Conservation (phyloP, 2,329 filamentous ascomycete species). For the Talaromyces sp. region DNA sequence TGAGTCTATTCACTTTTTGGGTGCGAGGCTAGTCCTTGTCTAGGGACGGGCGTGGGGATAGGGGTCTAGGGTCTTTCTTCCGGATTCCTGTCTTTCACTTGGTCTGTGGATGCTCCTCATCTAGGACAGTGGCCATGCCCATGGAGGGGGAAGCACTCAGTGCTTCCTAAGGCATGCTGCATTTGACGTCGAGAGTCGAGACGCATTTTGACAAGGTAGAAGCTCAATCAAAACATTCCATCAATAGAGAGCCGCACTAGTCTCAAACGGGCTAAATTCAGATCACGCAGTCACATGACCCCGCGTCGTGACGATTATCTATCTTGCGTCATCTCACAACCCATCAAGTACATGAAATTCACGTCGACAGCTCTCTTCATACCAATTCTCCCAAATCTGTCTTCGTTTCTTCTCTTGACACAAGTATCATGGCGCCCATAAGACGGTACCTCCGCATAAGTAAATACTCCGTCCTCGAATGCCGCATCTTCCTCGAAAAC, state of each 20-base stretch:
- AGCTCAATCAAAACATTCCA: too few species aligned
- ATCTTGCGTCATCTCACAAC: conserved; percentile 1
- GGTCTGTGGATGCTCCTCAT: neutral
- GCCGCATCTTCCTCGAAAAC: conserved; percentile 91
- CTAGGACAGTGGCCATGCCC: neutral
- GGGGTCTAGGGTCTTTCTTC: neutral
- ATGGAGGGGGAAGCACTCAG: neutral
- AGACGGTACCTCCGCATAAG: conserved; percentile 88
- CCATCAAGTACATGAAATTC: neutral
- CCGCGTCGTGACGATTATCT: neutral
- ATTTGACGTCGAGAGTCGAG: too few species aligned
- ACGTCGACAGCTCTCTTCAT: neutral
- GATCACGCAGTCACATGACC: conserved; percentile 6
- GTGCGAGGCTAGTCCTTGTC: neutral
- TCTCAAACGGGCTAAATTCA: neutral
- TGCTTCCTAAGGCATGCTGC: neutral
- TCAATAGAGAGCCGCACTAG: neutral
- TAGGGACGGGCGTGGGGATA: neutral
- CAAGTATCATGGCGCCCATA: conserved; percentile 70
- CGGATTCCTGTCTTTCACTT: neutral
- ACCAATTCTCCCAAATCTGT: too few species aligned
- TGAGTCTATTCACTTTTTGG: neutral
- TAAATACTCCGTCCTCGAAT: conserved; percentile 92
- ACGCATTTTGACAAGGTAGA: neutral
- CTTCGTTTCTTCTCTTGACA: too few species aligned